These are phyloP conservation scores for Pythium myriotylum DNA, from an alignment of 352 stramenopile genomes.

Conservation along the genomic window DNA sequence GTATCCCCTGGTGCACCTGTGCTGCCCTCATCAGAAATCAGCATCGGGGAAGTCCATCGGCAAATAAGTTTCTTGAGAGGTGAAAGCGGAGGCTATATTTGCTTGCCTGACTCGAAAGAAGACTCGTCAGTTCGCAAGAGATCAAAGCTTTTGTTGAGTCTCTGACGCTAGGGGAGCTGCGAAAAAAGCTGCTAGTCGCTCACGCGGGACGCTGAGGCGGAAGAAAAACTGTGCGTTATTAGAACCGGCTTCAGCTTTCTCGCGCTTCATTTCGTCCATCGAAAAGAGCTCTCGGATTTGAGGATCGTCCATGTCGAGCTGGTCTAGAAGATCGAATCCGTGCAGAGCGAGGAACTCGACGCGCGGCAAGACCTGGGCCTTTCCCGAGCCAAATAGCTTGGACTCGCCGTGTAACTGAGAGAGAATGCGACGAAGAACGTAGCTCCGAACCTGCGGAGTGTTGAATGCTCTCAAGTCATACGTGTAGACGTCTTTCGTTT, in stretches of 20 bases:
- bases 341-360: conserved; percentile 78
- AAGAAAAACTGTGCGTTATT: conserved; percentile 59
- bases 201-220: conserved; percentile 43
- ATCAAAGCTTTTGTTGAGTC: conserved; percentile 23
- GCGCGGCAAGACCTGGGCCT: conserved; percentile 43
- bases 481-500: conserved; percentile 44
- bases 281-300: conserved; percentile 72
- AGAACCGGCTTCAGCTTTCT: conserved; percentile 27
- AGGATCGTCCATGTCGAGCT: conserved; percentile 71
- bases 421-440: conserved; percentile 64
- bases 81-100: conserved; percentile 9
- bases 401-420: conserved; percentile 44
- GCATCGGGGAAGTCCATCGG: background rate
- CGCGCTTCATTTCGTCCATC: conserved; percentile 83
- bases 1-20: background rate
- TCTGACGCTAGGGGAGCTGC: conserved; percentile 31
- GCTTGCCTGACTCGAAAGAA: background rate
- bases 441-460: conserved; percentile 60
- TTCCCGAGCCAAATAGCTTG: conserved; percentile 34
- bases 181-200: conserved; percentile 63
- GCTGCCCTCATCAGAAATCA: background rate
- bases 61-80: background rate
- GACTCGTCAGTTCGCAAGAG: background rate
- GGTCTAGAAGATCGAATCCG: conserved; percentile 76
- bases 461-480: conserved; percentile 72